phyloP scores from a whole-genome alignment of 1,284 basidiomycete species.

The Quambalaria eucalypti region DNA sequence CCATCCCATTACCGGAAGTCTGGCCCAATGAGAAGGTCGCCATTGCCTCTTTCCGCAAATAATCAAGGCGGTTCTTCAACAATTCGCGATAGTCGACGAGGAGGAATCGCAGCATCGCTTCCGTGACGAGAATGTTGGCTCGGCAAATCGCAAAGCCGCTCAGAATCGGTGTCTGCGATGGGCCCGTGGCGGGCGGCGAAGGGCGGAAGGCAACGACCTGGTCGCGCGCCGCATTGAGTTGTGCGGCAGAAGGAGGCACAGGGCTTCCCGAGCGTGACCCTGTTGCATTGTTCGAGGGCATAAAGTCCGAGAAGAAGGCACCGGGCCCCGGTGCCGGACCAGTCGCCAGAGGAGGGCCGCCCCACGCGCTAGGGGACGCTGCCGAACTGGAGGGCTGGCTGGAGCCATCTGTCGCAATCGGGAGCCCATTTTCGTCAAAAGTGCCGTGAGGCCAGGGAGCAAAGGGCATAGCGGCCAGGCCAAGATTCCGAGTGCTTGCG shows the following conservation, averaged over 20 bases:
- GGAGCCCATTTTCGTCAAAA: neutral
- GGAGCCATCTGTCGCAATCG: neutral
- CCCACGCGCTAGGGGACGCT: neutral
- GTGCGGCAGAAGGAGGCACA: neutral
- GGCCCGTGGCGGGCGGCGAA: conserved; percentile 11
- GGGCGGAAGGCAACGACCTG: conserved; percentile 23
- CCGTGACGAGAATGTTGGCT: conserved; percentile 30
- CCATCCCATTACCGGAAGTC: too few species aligned
- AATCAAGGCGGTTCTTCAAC: neutral
- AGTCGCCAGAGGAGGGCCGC: neutral
- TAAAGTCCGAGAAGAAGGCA: neutral
- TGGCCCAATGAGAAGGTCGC: too few species aligned
- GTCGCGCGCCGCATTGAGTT: conserved; percentile 9
- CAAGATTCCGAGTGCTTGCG: neutral
- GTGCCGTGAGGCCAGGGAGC: neutral
- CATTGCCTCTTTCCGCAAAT: too few species aligned
- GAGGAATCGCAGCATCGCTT: conserved; percentile 24
- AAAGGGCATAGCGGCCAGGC: neutral
- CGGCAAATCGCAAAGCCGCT: conserved; percentile 29
- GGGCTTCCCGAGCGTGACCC: neutral
- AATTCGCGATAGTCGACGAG: conserved; percentile 21
- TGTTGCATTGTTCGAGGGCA: neutral
- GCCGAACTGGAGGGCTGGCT: neutral
- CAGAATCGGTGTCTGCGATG: conserved; percentile 7
- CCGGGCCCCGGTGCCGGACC: neutral